phyloP scores from a whole-genome alignment of 2,329 filamentous ascomycete genomes.

The Tolypocladium album region DNA sequence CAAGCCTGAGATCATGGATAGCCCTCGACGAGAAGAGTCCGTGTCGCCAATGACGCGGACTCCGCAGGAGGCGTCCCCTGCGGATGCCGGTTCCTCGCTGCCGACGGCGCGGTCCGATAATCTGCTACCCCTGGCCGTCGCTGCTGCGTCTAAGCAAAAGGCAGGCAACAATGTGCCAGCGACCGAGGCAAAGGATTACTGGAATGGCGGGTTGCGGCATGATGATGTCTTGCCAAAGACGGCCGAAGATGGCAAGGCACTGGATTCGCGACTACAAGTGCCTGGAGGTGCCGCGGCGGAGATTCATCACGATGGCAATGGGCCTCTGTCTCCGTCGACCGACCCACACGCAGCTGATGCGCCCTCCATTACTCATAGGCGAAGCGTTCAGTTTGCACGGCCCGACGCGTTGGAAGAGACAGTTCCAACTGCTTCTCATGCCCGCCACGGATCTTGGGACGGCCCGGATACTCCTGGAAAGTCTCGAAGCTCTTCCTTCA shows the following conservation, averaged over 20 bases:
- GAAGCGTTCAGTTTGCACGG: conserved; percentile 68
- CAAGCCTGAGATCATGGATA: conserved; percentile 2
- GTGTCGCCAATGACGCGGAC: conserved; percentile 9
- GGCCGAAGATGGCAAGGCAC: neutral
- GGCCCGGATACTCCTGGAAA: conserved; percentile 51
- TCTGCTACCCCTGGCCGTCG: conserved; percentile 3
- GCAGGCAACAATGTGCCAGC: neutral
- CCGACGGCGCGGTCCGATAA: conserved; percentile 2
- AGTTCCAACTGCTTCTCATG: conserved; percentile 30
- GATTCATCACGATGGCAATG: conserved; percentile 1
- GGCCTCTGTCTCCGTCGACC: neutral
- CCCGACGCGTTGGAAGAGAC: conserved; percentile 39
- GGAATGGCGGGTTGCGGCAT: conserved; percentile 9
- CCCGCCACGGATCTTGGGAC: conserved; percentile 55
- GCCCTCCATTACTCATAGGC: conserved; percentile 14
- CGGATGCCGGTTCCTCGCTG: conserved; percentile 3
- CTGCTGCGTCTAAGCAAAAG: conserved; percentile 1
- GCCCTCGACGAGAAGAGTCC: conserved; percentile 5
- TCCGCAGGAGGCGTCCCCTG: conserved; percentile 5
- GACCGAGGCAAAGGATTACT: conserved; percentile 6
- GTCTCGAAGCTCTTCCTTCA: conserved; percentile 54
- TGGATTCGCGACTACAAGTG: neutral
- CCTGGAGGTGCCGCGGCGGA: neutral
- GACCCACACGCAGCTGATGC: conserved; percentile 1
- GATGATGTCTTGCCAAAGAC: conserved; percentile 1